phyloP scores from a whole-genome alignment of 179 eudicot genomes.

The Actinidia arguta region DNA sequence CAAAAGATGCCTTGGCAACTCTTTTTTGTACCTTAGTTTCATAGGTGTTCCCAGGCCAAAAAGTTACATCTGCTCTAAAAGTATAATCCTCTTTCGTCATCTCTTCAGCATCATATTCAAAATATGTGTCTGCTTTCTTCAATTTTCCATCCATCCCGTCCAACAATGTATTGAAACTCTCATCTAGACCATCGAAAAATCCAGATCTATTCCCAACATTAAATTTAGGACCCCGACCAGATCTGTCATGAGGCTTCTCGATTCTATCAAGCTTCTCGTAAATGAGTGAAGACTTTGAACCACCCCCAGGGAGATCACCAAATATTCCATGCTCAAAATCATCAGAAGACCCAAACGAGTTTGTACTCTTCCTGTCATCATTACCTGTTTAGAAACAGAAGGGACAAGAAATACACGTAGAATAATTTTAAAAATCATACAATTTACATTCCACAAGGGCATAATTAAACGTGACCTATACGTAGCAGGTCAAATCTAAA shows the following conservation, averaged over 20 bases:
- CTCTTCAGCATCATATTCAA: conserved; percentile 59
- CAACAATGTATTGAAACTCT: conserved; percentile 46
- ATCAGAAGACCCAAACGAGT: conserved; percentile 49
- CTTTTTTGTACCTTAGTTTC: conserved; percentile 58
- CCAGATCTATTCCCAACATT: conserved; percentile 30
- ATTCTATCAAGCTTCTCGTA: conserved; percentile 49
- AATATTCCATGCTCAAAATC: conserved; percentile 61
- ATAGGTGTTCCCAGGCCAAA: conserved; percentile 56
- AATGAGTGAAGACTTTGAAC: conserved; percentile 40
- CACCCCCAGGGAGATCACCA: conserved; percentile 35
- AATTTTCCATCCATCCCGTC: conserved; percentile 81
- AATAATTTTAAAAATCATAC: neutral
- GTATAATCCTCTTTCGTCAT: conserved; percentile 45
- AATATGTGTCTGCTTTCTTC: conserved; percentile 70
- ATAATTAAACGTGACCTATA: conserved; percentile 2
- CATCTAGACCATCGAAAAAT: conserved; percentile 46
- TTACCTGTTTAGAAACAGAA: conserved; percentile 35
- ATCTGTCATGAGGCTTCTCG: conserved; percentile 41
- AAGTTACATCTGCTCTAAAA: conserved; percentile 71
- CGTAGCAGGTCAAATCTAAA: too few species aligned
- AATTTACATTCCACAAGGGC: neutral
- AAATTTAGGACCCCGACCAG: conserved; percentile 32
- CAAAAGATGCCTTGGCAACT: conserved; percentile 14
- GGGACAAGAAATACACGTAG: conserved; percentile 15
- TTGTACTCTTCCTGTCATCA: conserved; percentile 31